Evolutionary conservation across 2,329 filamentous ascomycete species (phyloP).

Genomic region (Apiospora koreana): DNA sequence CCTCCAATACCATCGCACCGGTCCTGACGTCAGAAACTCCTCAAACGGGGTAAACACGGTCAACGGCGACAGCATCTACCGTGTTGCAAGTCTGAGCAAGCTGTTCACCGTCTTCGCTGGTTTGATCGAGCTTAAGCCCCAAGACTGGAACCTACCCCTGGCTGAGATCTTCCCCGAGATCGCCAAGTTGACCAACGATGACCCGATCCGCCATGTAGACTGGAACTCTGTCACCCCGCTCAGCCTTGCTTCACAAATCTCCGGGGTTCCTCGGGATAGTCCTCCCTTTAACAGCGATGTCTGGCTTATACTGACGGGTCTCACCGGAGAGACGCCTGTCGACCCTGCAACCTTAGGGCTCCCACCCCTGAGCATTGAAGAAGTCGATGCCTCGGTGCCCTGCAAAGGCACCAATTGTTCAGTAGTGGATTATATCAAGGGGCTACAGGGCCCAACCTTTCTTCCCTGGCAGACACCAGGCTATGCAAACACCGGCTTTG

Average conservation of each 20-base stretch:
- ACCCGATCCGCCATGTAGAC: conserved; percentile 24
- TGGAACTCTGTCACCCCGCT: conserved; percentile 37
- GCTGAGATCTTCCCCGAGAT: conserved; percentile 32
- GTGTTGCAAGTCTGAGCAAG: conserved; percentile 42
- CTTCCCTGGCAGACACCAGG: conserved; percentile 24
- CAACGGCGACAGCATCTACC: conserved; percentile 43
- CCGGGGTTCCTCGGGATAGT: conserved; percentile 27
- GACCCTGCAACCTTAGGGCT: not conserved
- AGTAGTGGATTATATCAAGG: conserved; percentile 23
- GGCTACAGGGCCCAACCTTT: conserved; percentile 27
- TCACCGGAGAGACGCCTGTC: not conserved
- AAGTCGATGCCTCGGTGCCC: not conserved
- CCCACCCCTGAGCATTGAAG: not conserved
- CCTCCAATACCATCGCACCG: conserved; percentile 38
- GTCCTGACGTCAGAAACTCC: conserved; percentile 31
- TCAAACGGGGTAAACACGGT: conserved; percentile 35
- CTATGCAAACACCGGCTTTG: conserved; percentile 28
- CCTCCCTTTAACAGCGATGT: conserved; percentile 21
- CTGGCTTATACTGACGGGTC: too few relatives aligned
- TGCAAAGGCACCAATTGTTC: conserved; percentile 19
- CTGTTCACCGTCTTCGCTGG: conserved; percentile 39
- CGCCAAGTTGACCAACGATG: conserved; percentile 17
- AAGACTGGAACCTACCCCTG: conserved; percentile 36
- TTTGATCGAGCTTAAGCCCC: conserved; percentile 33
- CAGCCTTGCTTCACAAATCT: conserved; percentile 33